phyloP scores from a whole-genome alignment of 2,329 filamentous ascomycete species.

The Nigrospora sphaerica region DNA sequence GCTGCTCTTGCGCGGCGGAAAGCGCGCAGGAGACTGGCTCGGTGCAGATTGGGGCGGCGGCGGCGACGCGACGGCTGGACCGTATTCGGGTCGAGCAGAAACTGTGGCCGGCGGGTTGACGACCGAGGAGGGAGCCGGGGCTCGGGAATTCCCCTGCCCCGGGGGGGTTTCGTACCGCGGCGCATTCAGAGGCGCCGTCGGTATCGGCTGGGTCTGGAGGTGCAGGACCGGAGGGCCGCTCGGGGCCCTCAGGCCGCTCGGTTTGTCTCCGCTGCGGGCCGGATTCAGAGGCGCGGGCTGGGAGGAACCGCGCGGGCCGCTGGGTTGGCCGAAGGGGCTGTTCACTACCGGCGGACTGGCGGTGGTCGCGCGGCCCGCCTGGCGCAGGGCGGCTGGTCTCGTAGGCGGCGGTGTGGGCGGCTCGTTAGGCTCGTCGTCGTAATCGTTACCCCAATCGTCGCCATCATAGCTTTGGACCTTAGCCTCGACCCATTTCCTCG shows the following conservation, averaged over 20 bases:
- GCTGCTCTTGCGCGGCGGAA: constrained; percentile 57
- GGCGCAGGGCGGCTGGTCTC: constrained; percentile 33
- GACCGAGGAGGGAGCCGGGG: too few species aligned
- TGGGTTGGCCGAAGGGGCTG: constrained; percentile 11
- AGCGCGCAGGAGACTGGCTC: constrained; percentile 21
- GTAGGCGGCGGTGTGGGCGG: constrained; percentile 37
- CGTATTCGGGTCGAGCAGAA: too few species aligned
- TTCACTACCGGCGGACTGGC: constrained; percentile 7
- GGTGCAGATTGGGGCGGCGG: too few species aligned
- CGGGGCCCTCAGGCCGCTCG: constrained; percentile 12
- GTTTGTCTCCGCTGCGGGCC: constrained; percentile 9
- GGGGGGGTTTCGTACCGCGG: too few species aligned
- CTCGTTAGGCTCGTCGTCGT: constrained; percentile 55
- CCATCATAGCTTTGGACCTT: constrained; percentile 83
- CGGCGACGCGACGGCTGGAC: too few species aligned
- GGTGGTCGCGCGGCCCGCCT: constrained; percentile 24
- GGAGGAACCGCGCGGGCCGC: constrained; percentile 13
- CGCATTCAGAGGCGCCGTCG: too few species aligned
- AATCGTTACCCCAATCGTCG: constrained; percentile 81
- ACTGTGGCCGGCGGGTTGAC: too few species aligned
- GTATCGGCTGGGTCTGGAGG: constrained; percentile 17
- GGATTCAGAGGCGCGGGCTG: constrained; percentile 11
- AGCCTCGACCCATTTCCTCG: constrained; percentile 91
- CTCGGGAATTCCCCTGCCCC: too few species aligned
- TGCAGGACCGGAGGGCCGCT: constrained; percentile 21